Evolutionary conservation across 768 basidiomycete species (phyloP).

Genomic region (Ephemerocybe angulata): DNA sequence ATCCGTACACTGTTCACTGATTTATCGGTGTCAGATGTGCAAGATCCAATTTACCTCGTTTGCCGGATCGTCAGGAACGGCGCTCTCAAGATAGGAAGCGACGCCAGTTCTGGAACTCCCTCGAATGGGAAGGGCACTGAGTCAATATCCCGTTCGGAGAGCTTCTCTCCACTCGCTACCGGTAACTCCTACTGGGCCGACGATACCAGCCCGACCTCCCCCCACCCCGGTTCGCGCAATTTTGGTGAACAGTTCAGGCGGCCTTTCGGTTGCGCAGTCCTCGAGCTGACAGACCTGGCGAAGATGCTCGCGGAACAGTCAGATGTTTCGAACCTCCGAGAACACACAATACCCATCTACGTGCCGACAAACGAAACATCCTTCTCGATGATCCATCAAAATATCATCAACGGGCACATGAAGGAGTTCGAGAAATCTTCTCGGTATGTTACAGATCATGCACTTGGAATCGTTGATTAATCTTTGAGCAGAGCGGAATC

Average conservation of each 20-base stretch:
- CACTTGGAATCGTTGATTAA: slow-evolving; percentile 2
- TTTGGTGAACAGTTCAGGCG: slow-evolving; percentile 53
- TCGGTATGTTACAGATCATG: slow-evolving; percentile 45
- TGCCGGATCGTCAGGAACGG: slow-evolving; percentile 90
- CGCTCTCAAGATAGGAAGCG: slow-evolving; percentile 68
- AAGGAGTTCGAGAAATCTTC: slow-evolving; percentile 82
- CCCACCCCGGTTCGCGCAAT: slow-evolving; percentile 14
- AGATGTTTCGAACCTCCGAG: slow-evolving; percentile 62
- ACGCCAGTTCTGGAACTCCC: slow-evolving; percentile 44
- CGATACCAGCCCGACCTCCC: slow-evolving; percentile 12
- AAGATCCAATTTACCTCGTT: slow-evolving; percentile 83
- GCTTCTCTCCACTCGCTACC: slow-evolving; percentile 19
- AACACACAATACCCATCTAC: slow-evolving; percentile 86
- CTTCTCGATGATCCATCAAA: slow-evolving; percentile 94
- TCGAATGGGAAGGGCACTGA: slow-evolving; percentile 55
- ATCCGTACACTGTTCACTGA: slow-evolving; percentile 89
- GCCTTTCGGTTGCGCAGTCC: slow-evolving; percentile 93
- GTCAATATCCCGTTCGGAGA: slow-evolving; percentile 37
- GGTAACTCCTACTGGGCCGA: slow-evolving; percentile 18
- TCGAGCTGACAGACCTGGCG: slow-evolving; percentile 76
- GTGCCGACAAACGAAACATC: slow-evolving; percentile 76
- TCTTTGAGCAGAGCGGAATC: slow-evolving; percentile 65
- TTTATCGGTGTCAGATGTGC: slow-evolving; percentile 80
- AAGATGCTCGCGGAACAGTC: slow-evolving; percentile 62
- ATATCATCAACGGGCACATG: slow-evolving; percentile 75